Evolutionary conservation across 2,329 filamentous ascomycete species (phyloP).

Genomic region (Sporothrix brasiliensis): DNA sequence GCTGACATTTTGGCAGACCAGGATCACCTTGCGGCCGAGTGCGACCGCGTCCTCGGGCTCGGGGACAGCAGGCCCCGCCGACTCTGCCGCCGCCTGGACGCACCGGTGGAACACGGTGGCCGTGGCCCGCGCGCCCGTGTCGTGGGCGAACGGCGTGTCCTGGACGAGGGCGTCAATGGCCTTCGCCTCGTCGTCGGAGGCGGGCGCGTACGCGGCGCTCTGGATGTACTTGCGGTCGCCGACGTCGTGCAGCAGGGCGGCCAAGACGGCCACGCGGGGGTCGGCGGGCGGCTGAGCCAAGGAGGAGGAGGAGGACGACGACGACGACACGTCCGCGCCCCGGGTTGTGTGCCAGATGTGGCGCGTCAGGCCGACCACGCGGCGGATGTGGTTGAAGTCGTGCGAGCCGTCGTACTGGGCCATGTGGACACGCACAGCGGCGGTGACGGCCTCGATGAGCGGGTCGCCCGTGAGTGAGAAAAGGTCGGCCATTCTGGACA

Average conservation of each 20-base stretch:
- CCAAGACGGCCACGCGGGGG: constrained; percentile 63
- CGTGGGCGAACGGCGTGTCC: constrained; percentile 15
- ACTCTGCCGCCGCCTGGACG: constrained; percentile 40
- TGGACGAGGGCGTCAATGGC: not conserved
- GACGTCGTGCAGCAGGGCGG: constrained; percentile 82
- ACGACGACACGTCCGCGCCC: too few relatives aligned
- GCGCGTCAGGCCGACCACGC: constrained; percentile 74
- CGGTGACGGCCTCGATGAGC: constrained; percentile 59
- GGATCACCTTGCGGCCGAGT: constrained; percentile 48
- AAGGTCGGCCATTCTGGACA: constrained; percentile 2
- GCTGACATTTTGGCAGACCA: constrained; percentile 70
- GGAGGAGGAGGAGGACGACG: too few relatives aligned
- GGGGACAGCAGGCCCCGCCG: constrained; percentile 46
- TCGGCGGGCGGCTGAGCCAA: constrained; percentile 43
- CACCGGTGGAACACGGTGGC: constrained; percentile 32
- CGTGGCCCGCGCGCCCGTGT: constrained; percentile 31
- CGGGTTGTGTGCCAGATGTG: constrained; percentile 55
- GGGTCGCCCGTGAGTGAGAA: constrained; percentile 45
- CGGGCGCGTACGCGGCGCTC: constrained; percentile 61
- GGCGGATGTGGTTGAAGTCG: constrained; percentile 81
- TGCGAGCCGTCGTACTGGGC: constrained; percentile 80
- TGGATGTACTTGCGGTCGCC: constrained; percentile 80
- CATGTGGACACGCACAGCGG: constrained; percentile 73
- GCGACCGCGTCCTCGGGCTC: not conserved
- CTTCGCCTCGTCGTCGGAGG: constrained; percentile 62